These are phyloP conservation scores for Penicillium mononematosum DNA, from an alignment of 495 filamentous ascomycete genomes.

Conservation along the genomic window DNA sequence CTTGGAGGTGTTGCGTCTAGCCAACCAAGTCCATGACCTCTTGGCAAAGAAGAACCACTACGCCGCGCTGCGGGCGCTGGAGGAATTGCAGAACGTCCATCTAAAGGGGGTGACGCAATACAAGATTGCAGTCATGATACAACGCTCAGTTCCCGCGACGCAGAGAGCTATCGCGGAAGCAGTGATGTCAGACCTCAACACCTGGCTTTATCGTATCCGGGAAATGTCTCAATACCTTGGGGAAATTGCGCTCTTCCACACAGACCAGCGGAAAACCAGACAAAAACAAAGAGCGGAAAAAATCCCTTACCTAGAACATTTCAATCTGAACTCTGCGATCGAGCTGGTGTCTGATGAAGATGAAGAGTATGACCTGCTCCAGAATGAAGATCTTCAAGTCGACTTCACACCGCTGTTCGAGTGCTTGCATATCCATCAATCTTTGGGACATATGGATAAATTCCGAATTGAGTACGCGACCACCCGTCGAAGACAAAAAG, in stretches of 20 bases:
- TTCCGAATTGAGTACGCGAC: constrained; percentile 88
- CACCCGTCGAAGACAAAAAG: constrained; percentile 86
- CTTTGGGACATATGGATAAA: constrained; percentile 85
- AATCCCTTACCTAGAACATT: constrained; percentile 68
- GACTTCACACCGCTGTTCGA: constrained; percentile 96
- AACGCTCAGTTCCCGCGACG: constrained; percentile 88
- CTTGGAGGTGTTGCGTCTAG: constrained; percentile 83
- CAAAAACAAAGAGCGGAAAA: constrained; percentile 77
- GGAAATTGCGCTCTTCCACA: constrained; percentile 96
- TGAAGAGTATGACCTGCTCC: constrained; percentile 90
- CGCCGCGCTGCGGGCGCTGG: constrained; percentile 85
- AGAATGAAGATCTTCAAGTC: constrained; percentile 90
- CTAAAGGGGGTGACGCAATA: constrained; percentile 90
- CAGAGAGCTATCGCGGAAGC: constrained; percentile 91
- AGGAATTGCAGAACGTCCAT: constrained; percentile 95
- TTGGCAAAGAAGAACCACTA: constrained; percentile 92
- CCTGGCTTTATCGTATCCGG: constrained; percentile 93
- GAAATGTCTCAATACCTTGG: constrained; percentile 94
- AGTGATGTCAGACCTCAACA: constrained; percentile 96
- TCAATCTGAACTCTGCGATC: constrained; percentile 93
- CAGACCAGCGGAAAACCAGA: constrained; percentile 77
- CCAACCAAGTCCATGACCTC: constrained; percentile 92
- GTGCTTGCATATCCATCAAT: constrained; percentile 94
- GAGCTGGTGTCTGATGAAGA: constrained; percentile 92
- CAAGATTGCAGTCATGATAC: constrained; percentile 93